phyloP scores from a whole-genome alignment of 2,329 filamentous ascomycete genomes.

The Incumbomyces delicatus region DNA sequence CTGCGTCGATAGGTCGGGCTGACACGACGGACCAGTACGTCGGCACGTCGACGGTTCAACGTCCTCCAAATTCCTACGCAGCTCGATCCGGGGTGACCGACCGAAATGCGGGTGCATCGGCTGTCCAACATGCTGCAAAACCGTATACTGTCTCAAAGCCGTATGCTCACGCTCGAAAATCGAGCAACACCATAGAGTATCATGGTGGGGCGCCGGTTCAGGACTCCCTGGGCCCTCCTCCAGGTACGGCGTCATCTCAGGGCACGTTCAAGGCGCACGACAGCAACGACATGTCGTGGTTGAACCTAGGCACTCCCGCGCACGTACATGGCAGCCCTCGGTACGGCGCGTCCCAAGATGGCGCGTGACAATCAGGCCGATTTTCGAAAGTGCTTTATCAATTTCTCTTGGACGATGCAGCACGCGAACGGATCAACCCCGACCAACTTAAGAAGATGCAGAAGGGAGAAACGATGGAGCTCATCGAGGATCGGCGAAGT shows the following conservation, averaged over 20 bases:
- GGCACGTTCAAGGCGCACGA: background rate
- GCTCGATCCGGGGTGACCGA: background rate
- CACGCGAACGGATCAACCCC: conserved; percentile 14
- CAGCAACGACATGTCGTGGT: conserved; percentile 20
- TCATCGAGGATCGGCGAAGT: conserved; percentile 13
- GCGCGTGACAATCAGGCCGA: conserved; percentile 7
- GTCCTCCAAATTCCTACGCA: background rate
- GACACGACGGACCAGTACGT: conserved; percentile 1
- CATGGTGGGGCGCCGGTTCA: background rate
- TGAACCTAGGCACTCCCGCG: conserved; percentile 17
- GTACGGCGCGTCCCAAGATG: background rate
- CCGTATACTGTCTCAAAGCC: background rate
- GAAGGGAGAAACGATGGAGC: conserved; percentile 6
- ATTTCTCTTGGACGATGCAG: conserved; percentile 20
- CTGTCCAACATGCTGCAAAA: background rate
- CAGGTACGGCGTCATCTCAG: background rate
- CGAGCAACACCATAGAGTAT: background rate
- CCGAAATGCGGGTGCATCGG: background rate
- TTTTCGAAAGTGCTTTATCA: conserved; percentile 18
- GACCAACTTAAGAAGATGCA: conserved; percentile 6
- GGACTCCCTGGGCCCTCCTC: conserved; percentile 1
- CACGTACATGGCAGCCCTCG: conserved; percentile 6
- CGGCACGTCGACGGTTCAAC: background rate
- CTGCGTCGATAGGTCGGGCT: background rate
- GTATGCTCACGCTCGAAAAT: background rate